These are phyloP conservation scores for Cryptosporidium felis DNA, from an alignment of 169 alveolate genomes.

Conservation along the genomic window DNA sequence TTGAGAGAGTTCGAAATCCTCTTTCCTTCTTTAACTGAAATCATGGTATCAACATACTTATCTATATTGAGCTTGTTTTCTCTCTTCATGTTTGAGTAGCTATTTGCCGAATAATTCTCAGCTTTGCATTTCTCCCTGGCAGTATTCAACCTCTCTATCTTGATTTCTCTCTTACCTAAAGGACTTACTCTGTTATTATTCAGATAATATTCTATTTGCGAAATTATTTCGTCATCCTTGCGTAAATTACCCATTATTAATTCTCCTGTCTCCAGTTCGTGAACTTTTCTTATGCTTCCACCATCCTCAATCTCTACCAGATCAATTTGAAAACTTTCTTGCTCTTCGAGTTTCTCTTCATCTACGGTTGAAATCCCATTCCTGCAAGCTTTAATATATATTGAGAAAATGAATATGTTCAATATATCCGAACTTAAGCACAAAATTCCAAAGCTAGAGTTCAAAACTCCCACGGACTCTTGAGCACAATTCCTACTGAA, in stretches of 20 bases:
- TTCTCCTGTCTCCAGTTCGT: no score
- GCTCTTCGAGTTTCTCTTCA: no score
- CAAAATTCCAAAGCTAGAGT: conserved; percentile 35
- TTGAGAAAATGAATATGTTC: conserved; percentile 7
- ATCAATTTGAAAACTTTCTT: no score
- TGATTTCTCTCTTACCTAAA: no score
- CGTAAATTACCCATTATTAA: no score
- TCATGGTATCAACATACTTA: neutral
- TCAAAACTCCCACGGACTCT: neutral
- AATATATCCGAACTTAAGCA: neutral
- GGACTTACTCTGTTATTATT: no score
- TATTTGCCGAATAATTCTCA: neutral
- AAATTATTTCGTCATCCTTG: no score
- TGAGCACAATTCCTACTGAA: conserved; percentile 19
- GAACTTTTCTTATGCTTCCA: no score
- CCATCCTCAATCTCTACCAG: no score
- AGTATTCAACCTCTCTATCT: no score
- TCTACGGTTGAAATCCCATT: neutral
- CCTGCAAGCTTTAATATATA: neutral
- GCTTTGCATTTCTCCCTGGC: neutral
- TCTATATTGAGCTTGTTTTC: neutral
- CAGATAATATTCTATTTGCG: no score
- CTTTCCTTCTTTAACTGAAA: neutral
- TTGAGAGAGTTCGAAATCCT: conserved; percentile 10
- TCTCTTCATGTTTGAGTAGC: neutral